Base-by-base conservation (phyloP, 192 early-diverging fungal species). In the Jimgerdemannia flammicorona region DNA sequence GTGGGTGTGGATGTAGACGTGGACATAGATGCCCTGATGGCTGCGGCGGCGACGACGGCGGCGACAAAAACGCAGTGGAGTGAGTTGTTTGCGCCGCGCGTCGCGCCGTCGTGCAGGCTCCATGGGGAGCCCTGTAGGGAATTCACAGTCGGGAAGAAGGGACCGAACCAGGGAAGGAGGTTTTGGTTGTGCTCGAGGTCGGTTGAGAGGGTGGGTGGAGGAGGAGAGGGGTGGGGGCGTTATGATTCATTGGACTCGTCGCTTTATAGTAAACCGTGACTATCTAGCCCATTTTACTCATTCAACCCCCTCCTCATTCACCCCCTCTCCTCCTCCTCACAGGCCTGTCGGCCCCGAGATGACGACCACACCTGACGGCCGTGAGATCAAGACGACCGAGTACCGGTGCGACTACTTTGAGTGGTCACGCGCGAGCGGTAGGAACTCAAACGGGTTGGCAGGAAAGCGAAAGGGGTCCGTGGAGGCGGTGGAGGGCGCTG, bases 151-250 rank as follows among this genome's bases (percentile, higher is more conserved):
- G 92, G 88, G 74, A 94, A 94, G 77, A 69, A 85, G 39, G 92
- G 93, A 7, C 84, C 85, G 11, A 94, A 93, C 82, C 85, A 92
- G 42, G 91, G 92, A 3, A 79, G 90, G 10, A 67, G 75, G 49
- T 94, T 94, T 72, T 94, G 84, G 72, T 79, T 90, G 20, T 93
- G 93, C 76, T 84, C 86, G 19, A 64, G 90, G 78, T 87, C 84
- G 14, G 84, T 87, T 29, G 29, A 29, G 29, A 29, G 29, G 29
- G 1, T 29, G 29, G 29, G 29, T 29, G 29, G 29, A 29, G 29
- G n/a, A n/a, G n/a, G n/a, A n/a, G n/a, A n/a, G n/a, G n/a, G n/a
- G 29, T 29, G 29, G 29, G 29, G 29, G 29, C 29, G 29, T 29
- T 29, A 29, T 29, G 29, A 1, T 29, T 29, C 29, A 29, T 29